Evolutionary conservation across 768 basidiomycete species (phyloP).

Genomic region (Suillus hirtellus): DNA sequence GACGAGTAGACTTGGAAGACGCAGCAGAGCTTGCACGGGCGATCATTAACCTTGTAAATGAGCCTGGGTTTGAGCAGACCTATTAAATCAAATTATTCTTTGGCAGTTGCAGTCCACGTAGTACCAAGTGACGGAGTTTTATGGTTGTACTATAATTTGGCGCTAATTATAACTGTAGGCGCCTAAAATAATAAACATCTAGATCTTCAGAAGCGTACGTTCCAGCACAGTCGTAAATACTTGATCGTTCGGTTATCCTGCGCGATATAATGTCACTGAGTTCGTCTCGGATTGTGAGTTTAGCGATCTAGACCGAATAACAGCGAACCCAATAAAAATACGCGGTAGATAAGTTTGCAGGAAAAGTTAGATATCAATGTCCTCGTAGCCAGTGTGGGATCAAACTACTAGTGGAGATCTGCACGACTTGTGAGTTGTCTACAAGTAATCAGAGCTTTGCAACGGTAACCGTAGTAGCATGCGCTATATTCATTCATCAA

Average conservation of each 20-base stretch:
- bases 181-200: background rate
- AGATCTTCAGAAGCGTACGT: background rate
- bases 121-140: background rate
- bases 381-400: too few species aligned
- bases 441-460: too few species aligned
- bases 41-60: conserved; percentile 3
- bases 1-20: conserved; percentile 2
- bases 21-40: conserved; percentile 4
- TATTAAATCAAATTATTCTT: background rate
- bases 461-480: too few species aligned
- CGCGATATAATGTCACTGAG: background rate
- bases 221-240: too few species aligned
- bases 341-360: too few species aligned
- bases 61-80: background rate
- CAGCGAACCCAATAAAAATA: too few species aligned
- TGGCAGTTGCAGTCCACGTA: background rate
- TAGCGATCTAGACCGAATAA: too few species aligned
- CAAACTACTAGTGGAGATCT: too few species aligned
- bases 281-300: too few species aligned
- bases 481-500: too few species aligned
- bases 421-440: too few species aligned
- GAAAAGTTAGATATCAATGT: too few species aligned
- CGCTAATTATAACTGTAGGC: background rate
- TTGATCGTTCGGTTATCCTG: background rate
- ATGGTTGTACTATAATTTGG: background rate